These are phyloP conservation scores for Puccinia triticina DNA, from an alignment of 1,284 basidiomycete species.

Conservation along the genomic window DNA sequence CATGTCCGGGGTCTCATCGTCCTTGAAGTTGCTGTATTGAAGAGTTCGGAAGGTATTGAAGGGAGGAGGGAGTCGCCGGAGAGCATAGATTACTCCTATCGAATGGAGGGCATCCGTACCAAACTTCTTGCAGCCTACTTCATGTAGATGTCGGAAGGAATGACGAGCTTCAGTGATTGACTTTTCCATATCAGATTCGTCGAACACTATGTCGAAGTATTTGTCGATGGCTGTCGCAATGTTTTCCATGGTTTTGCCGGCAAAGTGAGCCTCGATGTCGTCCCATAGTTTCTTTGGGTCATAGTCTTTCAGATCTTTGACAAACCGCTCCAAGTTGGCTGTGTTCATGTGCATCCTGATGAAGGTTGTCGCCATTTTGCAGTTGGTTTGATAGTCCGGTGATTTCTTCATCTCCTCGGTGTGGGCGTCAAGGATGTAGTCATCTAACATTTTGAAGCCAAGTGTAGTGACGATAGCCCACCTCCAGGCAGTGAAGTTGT, in stretches of 20 bases:
- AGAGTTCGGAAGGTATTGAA: neutral
- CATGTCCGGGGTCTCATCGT: neutral
- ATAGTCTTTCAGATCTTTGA: neutral
- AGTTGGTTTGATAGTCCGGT: neutral
- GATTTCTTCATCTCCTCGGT: neutral
- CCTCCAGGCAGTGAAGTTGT: neutral
- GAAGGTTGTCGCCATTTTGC: neutral
- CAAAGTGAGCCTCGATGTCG: neutral
- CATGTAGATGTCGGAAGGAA: neutral
- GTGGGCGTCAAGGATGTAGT: neutral
- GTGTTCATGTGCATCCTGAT: neutral
- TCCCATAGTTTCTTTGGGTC: neutral
- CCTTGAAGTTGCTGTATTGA: neutral
- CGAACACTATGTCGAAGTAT: neutral
- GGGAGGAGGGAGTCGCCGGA: neutral
- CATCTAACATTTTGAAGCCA: neutral
- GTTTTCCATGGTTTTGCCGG: neutral
- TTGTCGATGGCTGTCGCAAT: neutral
- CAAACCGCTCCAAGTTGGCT: neutral
- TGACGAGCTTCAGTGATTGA: neutral
- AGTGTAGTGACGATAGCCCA: neutral
- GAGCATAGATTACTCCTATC: neutral
- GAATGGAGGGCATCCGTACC: neutral
- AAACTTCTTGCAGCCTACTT: neutral
- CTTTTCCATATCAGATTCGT: neutral